These are phyloP conservation scores for Rhodotorula sp. DNA, from an alignment of 1,284 basidiomycete genomes.

Conservation along the genomic window DNA sequence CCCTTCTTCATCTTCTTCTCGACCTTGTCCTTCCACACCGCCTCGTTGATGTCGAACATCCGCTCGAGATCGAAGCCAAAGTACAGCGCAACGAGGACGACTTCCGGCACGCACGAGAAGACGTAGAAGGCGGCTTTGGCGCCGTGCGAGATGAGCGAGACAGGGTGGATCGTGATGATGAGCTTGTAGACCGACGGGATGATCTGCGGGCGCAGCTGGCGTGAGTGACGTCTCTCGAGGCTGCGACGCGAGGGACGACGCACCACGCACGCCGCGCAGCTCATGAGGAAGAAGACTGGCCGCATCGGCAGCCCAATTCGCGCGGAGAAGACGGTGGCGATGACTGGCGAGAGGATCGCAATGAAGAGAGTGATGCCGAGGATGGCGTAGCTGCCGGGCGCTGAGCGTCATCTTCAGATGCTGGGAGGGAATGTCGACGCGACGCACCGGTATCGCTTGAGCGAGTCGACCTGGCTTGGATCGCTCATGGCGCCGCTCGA, in stretches of 20 bases:
- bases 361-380: conserved; percentile 8
- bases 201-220: neutral
- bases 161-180: conserved; percentile 1
- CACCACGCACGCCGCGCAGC: conserved; percentile 2
- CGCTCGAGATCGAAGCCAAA: conserved; percentile 15
- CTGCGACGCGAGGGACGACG: neutral
- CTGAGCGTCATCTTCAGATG: too few species aligned
- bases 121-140: conserved; percentile 33
- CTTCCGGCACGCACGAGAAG: conserved; percentile 19
- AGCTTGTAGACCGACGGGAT: conserved; percentile 22
- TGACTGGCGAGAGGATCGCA: neutral
- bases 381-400: neutral
- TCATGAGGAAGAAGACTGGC: neutral
- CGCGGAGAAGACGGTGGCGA: neutral
- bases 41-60: conserved; percentile 14
- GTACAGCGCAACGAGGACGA: neutral
- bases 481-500: neutral
- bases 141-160: neutral
- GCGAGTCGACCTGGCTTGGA: neutral
- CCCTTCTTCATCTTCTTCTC: conserved; percentile 15
- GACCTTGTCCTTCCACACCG: conserved; percentile 12
- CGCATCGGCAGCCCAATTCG: neutral
- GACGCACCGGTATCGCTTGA: conserved; percentile 15
- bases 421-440: neutral
- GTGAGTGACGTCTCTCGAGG: neutral